These are phyloP conservation scores for Sphaerobolus stellatus DNA, from an alignment of 1,284 basidiomycete species.

Conservation along the genomic window DNA sequence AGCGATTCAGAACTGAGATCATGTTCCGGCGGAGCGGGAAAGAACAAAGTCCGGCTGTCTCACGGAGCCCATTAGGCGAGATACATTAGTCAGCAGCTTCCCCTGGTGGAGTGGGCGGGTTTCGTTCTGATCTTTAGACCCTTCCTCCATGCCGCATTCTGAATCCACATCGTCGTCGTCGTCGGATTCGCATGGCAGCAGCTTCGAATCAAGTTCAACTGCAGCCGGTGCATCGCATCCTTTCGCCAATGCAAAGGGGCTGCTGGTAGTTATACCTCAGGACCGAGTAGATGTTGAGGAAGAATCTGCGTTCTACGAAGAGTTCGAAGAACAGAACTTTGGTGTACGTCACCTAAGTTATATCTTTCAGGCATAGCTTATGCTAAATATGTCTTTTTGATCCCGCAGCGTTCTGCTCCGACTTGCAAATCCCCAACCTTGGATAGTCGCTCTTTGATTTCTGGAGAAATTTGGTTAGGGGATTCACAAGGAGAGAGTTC, in stretches of 20 bases:
- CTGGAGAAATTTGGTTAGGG: constrained; percentile 59
- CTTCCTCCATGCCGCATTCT: too few relatives aligned
- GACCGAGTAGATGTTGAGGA: constrained; percentile 47
- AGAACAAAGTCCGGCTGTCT: too few relatives aligned
- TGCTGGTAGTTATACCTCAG: constrained; percentile 32
- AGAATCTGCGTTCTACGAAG: constrained; percentile 47
- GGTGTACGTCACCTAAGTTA: constrained; percentile 2
- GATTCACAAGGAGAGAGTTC: constrained; percentile 54
- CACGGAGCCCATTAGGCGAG: too few relatives aligned
- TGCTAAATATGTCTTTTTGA: not conserved
- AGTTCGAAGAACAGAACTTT: constrained; percentile 26
- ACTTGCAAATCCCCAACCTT: constrained; percentile 12
- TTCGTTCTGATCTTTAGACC: too few relatives aligned
- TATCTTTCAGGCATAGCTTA: not conserved
- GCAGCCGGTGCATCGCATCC: constrained; percentile 16
- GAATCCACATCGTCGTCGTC: too few relatives aligned
- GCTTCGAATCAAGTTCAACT: too few relatives aligned
- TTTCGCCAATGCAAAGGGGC: constrained; percentile 17
- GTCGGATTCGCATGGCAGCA: too few relatives aligned
- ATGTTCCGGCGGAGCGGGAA: too few relatives aligned
- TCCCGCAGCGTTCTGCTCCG: not conserved
- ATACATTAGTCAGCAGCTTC: too few relatives aligned
- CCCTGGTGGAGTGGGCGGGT: too few relatives aligned
- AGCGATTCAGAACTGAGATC: too few relatives aligned
- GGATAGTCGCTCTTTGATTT: constrained; percentile 32